Evolutionary conservation across 805 yeast genomes (phyloP), one percentile per base, ranked within the genome.

Genomic region (Metschnikowia borealis): DNA sequence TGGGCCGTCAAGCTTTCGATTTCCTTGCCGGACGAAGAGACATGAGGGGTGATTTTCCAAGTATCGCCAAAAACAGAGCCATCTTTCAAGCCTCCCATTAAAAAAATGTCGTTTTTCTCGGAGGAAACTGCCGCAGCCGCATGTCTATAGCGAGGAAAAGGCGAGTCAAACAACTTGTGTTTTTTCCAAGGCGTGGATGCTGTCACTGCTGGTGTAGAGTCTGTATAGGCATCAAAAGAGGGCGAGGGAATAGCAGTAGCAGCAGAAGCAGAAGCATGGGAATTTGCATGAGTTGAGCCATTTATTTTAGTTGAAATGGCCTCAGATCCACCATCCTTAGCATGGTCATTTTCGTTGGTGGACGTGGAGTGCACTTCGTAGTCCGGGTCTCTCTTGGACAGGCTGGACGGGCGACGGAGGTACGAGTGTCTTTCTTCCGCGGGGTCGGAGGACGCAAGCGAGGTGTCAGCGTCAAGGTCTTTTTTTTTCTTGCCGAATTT

Each of bases 41-140:
- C 65, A 41, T 64, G 69, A 2, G 88, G 84, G 54, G 80, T 80
- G 50, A 92, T 75, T 52, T 86, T 83, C 99, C 99, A 94, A 56
- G 96, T 83, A 66, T 94, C 99, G 44, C 96, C 97, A 67, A 87
- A 89, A 5, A 92, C 97, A 17, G 92, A 84, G 49, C 89, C 88
- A 48, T 91, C 96, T 62, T 91, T 85, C 44, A 94, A 74, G 7
- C 99, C 99, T 38, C 99, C 99, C 89, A 94, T 91, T 20, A 94
- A 77, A 64, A 82, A 89, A 18, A 90, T 71, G 53, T 89, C 94
- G 48, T 89, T 89, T 49, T 84, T 84, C 31, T 89, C 90, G 13
- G 94, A 83, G 5, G 89, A 79, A 21, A 82, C 71, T 10, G 58
- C 41, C 21, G 85, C 72, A 2, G 96, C 87, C 1, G 95, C 89